These are phyloP conservation scores for Nidula niveotomentosa DNA, from an alignment of 1,284 basidiomycete genomes.

Conservation along the genomic window DNA sequence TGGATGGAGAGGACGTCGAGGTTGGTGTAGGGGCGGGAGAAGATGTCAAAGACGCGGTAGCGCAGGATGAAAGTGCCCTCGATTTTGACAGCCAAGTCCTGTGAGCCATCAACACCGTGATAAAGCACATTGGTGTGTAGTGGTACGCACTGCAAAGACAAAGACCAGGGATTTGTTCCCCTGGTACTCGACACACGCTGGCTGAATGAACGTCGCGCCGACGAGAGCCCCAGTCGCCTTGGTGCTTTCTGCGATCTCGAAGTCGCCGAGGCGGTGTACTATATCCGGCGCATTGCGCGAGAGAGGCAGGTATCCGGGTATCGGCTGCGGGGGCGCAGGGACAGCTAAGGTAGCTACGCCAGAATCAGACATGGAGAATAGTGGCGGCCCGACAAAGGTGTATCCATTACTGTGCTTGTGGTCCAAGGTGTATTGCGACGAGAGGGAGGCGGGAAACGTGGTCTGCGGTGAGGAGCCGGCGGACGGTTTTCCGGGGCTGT, in stretches of 20 bases:
- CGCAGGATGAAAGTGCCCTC: conserved; percentile 68
- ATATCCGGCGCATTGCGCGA: conserved; percentile 20
- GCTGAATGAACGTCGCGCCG: conserved; percentile 66
- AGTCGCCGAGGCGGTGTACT: conserved; percentile 36
- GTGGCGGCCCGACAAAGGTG: not conserved
- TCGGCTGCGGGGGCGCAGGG: not conserved
- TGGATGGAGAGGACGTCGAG: conserved; percentile 51
- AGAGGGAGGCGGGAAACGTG: conserved; percentile 4
- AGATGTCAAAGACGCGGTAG: conserved; percentile 69
- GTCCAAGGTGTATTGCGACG: not conserved
- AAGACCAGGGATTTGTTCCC: conserved; percentile 66
- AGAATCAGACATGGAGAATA: conserved; percentile 2
- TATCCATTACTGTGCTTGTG: not conserved
- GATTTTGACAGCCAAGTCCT: conserved; percentile 69
- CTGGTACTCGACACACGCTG: conserved; percentile 54
- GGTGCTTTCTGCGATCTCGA: conserved; percentile 43
- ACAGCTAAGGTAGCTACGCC: conserved; percentile 4
- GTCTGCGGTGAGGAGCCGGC: conserved; percentile 8
- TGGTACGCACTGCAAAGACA: conserved; percentile 60
- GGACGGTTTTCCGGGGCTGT: conserved; percentile 5
- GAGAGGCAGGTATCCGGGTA: conserved; percentile 1
- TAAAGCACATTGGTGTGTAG: not conserved
- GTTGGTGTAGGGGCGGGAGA: conserved; percentile 32
- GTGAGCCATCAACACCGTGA: not conserved
- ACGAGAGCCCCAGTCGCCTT: conserved; percentile 58